Conservation (phyloP, 768 basidiomycete species). For the Jaapia argillacea region DNA sequence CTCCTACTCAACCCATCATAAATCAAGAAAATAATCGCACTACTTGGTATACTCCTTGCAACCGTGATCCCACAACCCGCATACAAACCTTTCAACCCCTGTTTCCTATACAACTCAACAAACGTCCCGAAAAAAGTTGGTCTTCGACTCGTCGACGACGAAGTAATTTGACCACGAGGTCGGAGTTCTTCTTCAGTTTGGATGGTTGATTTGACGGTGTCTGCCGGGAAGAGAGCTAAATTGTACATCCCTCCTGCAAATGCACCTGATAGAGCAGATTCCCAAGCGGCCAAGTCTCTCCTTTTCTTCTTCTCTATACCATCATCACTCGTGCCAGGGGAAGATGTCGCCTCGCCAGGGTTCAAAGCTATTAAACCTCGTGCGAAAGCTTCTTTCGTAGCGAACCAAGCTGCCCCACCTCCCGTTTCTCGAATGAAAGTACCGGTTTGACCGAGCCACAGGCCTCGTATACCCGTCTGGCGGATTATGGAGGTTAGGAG, state of each 20-base stretch:
- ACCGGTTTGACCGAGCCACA: slow-evolving; percentile 96
- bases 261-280: slow-evolving; percentile 82
- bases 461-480: slow-evolving; percentile 63
- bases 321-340: background rate
- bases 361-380: slow-evolving; percentile 47
- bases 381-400: slow-evolving; percentile 73
- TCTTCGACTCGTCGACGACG: no score
- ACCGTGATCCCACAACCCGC: slow-evolving; percentile 91
- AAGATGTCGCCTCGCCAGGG: slow-evolving; percentile 8
- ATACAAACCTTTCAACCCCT: slow-evolving; percentile 81
- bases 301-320: slow-evolving; percentile 12
- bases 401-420: slow-evolving; percentile 87
- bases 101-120: slow-evolving; percentile 57
- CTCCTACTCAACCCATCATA: slow-evolving; percentile 65
- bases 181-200: slow-evolving; percentile 90
- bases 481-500: slow-evolving; percentile 57
- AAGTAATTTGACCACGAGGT: slow-evolving; percentile 26
- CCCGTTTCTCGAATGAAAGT: slow-evolving; percentile 91
- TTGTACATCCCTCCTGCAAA: slow-evolving; percentile 81
- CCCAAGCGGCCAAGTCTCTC: slow-evolving; percentile 52
- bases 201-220: slow-evolving; percentile 89
- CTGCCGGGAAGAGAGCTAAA: slow-evolving; percentile 88
- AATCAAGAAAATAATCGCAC: slow-evolving; percentile 87
- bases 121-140: slow-evolving; percentile 50
- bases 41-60: slow-evolving; percentile 75